Evolutionary conservation across 371 early-diverging fungal genomes (phyloP).

Genomic region (Zychaea mexicana): DNA sequence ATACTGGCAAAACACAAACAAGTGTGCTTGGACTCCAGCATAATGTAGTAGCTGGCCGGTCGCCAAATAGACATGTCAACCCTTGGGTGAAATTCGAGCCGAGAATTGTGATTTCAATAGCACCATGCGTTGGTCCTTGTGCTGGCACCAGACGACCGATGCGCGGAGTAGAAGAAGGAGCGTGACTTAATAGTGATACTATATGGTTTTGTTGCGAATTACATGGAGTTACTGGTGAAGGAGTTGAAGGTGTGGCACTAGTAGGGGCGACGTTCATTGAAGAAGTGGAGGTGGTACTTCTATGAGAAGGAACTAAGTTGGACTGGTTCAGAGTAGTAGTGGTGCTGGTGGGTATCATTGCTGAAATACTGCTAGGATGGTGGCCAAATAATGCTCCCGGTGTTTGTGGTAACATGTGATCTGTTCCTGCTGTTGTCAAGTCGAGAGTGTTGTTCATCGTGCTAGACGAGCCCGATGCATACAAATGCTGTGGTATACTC

Average conservation of each 20-base stretch:
- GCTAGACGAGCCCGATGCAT: no score
- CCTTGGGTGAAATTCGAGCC: slow-evolving; percentile 74
- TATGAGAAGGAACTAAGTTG: not conserved
- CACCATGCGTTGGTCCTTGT: slow-evolving; percentile 79
- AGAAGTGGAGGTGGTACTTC: not conserved
- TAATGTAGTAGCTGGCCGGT: slow-evolving; percentile 67
- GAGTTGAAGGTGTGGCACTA: not conserved
- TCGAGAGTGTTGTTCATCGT: not conserved
- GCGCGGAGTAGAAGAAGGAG: slow-evolving; percentile 40
- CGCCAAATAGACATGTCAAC: slow-evolving; percentile 78
- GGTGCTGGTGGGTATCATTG: not conserved
- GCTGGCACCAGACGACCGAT: slow-evolving; percentile 65
- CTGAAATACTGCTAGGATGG: not conserved
- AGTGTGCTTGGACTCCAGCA: slow-evolving; percentile 72
- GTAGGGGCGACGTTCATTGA: not conserved
- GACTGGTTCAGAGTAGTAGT: not conserved
- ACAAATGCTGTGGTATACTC: not conserved
- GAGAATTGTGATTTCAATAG: slow-evolving; percentile 72
- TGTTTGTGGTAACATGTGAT: not conserved
- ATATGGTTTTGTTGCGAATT: not conserved
- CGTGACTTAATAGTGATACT: not conserved
- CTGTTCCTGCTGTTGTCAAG: not conserved
- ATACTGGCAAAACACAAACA: slow-evolving; percentile 79
- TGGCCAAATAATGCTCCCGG: no score
- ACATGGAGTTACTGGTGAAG: no score